Evolutionary conservation across 805 yeast genomes (phyloP).

Genomic region (Monosporozyma solicola): DNA sequence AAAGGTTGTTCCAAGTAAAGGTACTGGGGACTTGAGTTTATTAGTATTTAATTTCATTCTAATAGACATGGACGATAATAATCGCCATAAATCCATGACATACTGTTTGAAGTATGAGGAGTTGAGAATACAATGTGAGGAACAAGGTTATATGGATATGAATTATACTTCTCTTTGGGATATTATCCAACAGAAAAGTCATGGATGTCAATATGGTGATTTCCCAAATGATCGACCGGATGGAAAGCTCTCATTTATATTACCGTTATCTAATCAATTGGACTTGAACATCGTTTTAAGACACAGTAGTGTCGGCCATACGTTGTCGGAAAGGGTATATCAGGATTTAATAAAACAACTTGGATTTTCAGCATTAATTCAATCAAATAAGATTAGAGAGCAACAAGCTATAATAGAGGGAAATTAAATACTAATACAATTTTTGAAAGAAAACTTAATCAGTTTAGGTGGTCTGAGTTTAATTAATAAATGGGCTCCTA

Average conservation of each 20-base stretch:
- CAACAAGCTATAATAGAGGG: conserved; percentile 11
- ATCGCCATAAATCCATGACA: neutral
- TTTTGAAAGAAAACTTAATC: conserved; percentile 22
- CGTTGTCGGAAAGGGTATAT: neutral
- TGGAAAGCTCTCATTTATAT: neutral
- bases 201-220: neutral
- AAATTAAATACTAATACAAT: too few relatives aligned
- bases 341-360: conserved; percentile 1
- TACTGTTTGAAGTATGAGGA: neutral
- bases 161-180: neutral
- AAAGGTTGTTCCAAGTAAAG: neutral
- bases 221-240: neutral
- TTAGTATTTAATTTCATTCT: neutral
- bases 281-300: neutral
- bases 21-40: neutral
- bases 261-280: neutral
- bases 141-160: conserved; percentile 11
- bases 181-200: neutral
- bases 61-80: neutral
- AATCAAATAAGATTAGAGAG: conserved; percentile 8
- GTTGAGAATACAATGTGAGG: conserved; percentile 6
- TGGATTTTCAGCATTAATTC: neutral
- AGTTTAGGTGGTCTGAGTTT: conserved; percentile 17
- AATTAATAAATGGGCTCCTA: conserved; percentile 29
- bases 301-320: neutral